Evolutionary conservation across 495 filamentous ascomycete species (phyloP).

Genomic region (Podospora pseudocomata): DNA sequence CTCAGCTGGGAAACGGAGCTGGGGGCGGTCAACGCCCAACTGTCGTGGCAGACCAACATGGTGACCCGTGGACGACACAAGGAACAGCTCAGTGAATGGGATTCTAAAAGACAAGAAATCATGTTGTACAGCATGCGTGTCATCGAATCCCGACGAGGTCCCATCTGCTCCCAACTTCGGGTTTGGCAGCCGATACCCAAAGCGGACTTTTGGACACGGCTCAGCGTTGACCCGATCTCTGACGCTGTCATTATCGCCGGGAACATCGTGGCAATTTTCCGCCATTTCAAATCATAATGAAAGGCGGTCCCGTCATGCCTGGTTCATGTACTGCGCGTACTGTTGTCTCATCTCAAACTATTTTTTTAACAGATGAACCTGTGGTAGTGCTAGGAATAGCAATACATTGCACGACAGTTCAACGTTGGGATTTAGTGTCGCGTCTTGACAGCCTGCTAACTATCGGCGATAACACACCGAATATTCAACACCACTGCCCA

Average conservation of each 20-base stretch:
- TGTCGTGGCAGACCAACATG: constrained; percentile 4
- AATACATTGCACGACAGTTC: background rate
- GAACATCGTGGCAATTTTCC: background rate
- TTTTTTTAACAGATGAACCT: too few species aligned
- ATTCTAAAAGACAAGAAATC: background rate
- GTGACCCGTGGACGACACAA: background rate
- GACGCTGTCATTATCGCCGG: background rate
- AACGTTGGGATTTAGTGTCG: background rate
- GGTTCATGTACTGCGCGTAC: too few species aligned
- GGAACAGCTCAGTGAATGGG: background rate
- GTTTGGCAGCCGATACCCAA: background rate
- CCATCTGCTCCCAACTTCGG: background rate
- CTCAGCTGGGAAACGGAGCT: background rate
- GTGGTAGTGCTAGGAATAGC: too few species aligned
- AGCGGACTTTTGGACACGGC: background rate
- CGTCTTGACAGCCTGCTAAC: background rate
- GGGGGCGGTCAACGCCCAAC: constrained; percentile 2
- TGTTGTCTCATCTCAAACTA: too few species aligned
- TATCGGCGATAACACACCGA: background rate
- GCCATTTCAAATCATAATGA: background rate
- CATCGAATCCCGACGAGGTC: background rate
- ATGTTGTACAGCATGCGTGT: background rate
- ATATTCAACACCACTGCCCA: background rate
- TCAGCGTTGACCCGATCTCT: background rate
- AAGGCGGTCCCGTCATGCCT: too few species aligned